These are phyloP conservation scores for Aspergillus saccharolyticus DNA, from an alignment of 495 filamentous ascomycete species.

Conservation along the genomic window DNA sequence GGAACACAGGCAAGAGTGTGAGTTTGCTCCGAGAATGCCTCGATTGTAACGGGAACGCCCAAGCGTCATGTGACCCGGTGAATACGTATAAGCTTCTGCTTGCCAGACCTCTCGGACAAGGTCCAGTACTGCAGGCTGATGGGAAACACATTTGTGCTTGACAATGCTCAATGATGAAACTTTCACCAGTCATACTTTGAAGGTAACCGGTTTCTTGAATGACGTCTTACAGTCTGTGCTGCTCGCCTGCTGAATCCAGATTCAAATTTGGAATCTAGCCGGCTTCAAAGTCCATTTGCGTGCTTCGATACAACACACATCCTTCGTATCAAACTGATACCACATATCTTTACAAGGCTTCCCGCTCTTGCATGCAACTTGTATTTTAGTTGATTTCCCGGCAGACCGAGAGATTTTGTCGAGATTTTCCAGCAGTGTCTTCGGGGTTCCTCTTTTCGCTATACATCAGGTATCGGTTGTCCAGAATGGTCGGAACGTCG, in stretches of 20 bases:
- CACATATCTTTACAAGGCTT: too few relatives aligned
- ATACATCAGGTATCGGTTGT: not conserved
- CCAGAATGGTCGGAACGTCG: slow-evolving; percentile 32
- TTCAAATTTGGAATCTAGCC: too few relatives aligned
- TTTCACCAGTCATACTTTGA: not conserved
- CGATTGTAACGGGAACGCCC: not conserved
- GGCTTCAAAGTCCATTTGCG: too few relatives aligned
- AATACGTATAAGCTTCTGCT: too few relatives aligned
- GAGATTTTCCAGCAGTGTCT: too few relatives aligned
- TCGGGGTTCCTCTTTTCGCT: not conserved
- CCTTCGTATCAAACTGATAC: too few relatives aligned
- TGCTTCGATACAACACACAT: too few relatives aligned
- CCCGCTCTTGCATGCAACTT: too few relatives aligned
- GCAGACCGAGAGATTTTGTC: not conserved
- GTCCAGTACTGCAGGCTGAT: not conserved
- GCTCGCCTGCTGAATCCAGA: too few relatives aligned
- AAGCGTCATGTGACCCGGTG: not conserved
- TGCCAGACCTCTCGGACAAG: not conserved
- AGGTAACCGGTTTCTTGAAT: too few relatives aligned
- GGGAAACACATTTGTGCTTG: not conserved
- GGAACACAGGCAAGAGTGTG: not conserved
- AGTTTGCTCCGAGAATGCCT: not conserved
- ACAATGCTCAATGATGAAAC: not conserved
- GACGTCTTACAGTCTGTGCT: not conserved
- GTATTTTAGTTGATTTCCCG: too few relatives aligned